These are phyloP conservation scores for Graphium sp. DNA, from an alignment of 2,329 filamentous ascomycete genomes.

Conservation along the genomic window DNA sequence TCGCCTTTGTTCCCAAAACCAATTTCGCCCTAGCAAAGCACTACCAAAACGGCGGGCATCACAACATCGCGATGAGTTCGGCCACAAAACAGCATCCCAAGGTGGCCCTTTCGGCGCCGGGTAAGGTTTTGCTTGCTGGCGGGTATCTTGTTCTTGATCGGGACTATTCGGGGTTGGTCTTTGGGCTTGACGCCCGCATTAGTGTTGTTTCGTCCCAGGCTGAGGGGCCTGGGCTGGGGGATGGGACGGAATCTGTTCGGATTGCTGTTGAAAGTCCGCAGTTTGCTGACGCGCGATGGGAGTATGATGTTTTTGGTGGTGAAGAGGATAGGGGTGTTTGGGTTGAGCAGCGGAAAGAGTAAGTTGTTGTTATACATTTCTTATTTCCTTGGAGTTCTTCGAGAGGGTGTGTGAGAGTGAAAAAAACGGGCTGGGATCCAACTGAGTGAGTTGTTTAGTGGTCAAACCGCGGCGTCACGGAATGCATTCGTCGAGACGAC, in stretches of 20 bases:
- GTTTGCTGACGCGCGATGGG: constrained; percentile 75
- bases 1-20: too few species aligned
- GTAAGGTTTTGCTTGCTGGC: constrained; percentile 88
- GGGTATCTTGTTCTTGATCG: constrained; percentile 91
- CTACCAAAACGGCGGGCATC: too few species aligned
- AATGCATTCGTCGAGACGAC: constrained; percentile 93
- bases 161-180: constrained; percentile 60
- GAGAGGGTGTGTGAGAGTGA: too few species aligned
- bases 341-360: constrained; percentile 66
- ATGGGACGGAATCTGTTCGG: constrained; percentile 47
- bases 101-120: constrained; percentile 72
- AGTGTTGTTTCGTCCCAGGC: too few species aligned
- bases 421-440: too few species aligned
- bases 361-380: constrained; percentile 19
- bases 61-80: too few species aligned
- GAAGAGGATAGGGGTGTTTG: constrained; percentile 62
- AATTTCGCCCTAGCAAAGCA: too few species aligned
- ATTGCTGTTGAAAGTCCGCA: constrained; percentile 86
- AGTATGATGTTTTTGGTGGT: constrained; percentile 60
- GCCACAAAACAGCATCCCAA: constrained; percentile 1
- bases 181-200: constrained; percentile 51
- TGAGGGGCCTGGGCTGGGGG: too few species aligned
- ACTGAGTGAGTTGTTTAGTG: too few species aligned
- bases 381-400: background rate
- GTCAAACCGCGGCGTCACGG: constrained; percentile 16